Evolutionary conservation across 176 grass and related monocot genomes (phyloP).

Genomic region (Raddia guianensis): DNA sequence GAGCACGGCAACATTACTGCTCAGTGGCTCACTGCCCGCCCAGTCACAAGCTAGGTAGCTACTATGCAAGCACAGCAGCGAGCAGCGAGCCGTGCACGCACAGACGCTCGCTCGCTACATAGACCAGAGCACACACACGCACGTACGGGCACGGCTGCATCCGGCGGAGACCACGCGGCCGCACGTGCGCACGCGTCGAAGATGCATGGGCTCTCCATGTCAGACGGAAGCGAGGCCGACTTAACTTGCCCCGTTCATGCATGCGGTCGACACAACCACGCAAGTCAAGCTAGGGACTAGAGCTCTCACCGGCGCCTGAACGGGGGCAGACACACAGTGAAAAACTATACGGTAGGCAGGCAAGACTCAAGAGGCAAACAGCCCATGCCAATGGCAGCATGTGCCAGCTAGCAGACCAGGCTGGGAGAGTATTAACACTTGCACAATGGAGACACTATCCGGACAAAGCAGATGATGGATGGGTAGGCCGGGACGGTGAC

Average conservation of each 20-base stretch:
- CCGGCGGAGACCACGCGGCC: neutral
- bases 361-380: neutral
- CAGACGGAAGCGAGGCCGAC: neutral
- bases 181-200: neutral
- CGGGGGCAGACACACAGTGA: neutral
- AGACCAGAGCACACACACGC: neutral
- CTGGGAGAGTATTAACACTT: neutral
- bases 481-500: neutral
- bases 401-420: neutral
- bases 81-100: neutral
- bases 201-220: neutral
- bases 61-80: neutral
- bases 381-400: constrained; percentile 25
- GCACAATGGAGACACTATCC: neutral
- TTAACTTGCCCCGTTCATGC: neutral
- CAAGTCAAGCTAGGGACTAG: neutral
- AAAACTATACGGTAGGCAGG: neutral
- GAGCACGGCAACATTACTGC: neutral
- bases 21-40: neutral
- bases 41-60: neutral
- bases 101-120: neutral
- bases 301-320: constrained; percentile 19
- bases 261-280: neutral
- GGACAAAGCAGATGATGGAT: constrained; percentile 3
- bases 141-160: neutral